These are phyloP conservation scores for Candida boidinii DNA, from an alignment of 805 yeast species.

Conservation along the genomic window DNA sequence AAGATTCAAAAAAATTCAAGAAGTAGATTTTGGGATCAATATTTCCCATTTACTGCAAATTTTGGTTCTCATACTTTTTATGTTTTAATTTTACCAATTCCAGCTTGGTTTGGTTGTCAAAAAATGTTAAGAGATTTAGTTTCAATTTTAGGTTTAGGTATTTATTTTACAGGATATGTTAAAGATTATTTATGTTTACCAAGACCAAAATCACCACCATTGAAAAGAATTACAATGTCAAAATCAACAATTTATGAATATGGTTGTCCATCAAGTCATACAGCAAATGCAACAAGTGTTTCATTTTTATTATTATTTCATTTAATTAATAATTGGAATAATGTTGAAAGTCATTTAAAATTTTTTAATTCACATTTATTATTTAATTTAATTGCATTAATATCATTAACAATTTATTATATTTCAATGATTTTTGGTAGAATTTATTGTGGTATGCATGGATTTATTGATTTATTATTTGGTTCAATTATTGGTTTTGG, in stretches of 20 bases:
- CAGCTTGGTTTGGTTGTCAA: conserved; percentile 71
- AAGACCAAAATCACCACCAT: conserved; percentile 86
- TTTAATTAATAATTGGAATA: conserved; percentile 10
- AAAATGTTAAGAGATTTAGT: conserved; percentile 51
- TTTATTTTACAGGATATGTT: conserved; percentile 60
- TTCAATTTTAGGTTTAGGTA: conserved; percentile 58
- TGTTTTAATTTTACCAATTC: conserved; percentile 78
- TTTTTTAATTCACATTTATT: no score
- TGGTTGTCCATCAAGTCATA: conserved; percentile 90
- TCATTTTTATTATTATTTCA: conserved; percentile 36
- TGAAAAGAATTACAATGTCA: conserved; percentile 81
- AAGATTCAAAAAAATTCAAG: conserved; percentile 46
- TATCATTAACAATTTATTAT: conserved; percentile 38
- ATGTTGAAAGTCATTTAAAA: conserved; percentile 3
- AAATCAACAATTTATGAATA: conserved; percentile 89
- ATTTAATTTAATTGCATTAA: conserved; percentile 5
- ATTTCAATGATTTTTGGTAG: conserved; percentile 69
- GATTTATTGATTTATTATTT: conserved; percentile 61
- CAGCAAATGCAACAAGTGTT: conserved; percentile 90
- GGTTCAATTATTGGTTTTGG: conserved; percentile 60
- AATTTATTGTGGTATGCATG: conserved; percentile 96
- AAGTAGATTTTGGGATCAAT: conserved; percentile 48
- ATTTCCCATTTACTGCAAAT: conserved; percentile 82
- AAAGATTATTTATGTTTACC: conserved; percentile 89
- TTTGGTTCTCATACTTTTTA: conserved; percentile 92